phyloP scores from a whole-genome alignment of 306 rosid species.

The Dalbergia oliveri region DNA sequence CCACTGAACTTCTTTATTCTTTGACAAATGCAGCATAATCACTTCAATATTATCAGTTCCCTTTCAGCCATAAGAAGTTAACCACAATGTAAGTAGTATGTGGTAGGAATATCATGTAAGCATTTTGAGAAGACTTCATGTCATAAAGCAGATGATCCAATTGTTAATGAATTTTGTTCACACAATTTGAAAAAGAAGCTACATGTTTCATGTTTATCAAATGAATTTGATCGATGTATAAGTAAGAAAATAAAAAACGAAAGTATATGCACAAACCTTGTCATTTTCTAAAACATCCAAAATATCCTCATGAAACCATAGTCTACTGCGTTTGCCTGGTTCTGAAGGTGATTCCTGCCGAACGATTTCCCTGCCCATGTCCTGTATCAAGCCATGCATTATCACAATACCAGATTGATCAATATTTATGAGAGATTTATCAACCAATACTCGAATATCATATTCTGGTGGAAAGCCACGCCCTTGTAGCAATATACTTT shows the following conservation, averaged over 20 bases:
- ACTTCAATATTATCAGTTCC: constrained; percentile 16
- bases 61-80: constrained; percentile 17
- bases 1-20: constrained; percentile 32
- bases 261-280: constrained; percentile 12
- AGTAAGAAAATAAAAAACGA: not conserved
- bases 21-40: constrained; percentile 5
- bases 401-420: constrained; percentile 14
- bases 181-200: not conserved
- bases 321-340: constrained; percentile 29
- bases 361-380: constrained; percentile 32
- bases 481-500: not conserved
- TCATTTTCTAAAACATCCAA: constrained; percentile 18
- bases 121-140: constrained; percentile 2
- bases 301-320: constrained; percentile 37
- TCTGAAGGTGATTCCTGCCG: constrained; percentile 26
- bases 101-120: not conserved
- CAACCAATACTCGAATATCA: not conserved
- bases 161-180: not conserved
- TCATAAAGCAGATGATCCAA: not conserved
- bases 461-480: constrained; percentile 27
- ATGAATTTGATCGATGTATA: not conserved
- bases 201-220: not conserved
- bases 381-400: constrained; percentile 35
- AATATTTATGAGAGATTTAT: constrained; percentile 30
- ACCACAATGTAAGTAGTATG: not conserved